phyloP scores from a whole-genome alignment of 129 eudicot species.

The Solidago caesia region DNA sequence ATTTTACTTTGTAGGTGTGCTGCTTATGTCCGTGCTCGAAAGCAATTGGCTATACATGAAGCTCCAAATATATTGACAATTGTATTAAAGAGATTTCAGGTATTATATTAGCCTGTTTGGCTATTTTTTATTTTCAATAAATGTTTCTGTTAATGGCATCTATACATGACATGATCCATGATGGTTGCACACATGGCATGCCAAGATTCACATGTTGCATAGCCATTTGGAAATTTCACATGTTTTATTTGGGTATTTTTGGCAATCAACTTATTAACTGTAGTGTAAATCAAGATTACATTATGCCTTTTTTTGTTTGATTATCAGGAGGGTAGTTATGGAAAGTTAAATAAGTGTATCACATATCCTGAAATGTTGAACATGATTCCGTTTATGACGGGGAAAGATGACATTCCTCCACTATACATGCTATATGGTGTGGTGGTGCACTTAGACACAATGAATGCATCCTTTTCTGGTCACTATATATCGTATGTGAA shows the following conservation, averaged over 20 bases:
- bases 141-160: background rate
- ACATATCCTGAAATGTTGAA: conserved; percentile 84
- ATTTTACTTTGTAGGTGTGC: conserved; percentile 54
- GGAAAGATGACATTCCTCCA: conserved; percentile 81
- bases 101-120: conserved; percentile 7
- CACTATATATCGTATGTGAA: conserved; percentile 87
- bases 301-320: background rate
- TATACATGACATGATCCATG: background rate
- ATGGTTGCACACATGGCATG: too few relatives aligned
- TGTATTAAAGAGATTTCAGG: conserved; percentile 97
- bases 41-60: conserved; percentile 82
- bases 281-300: background rate
- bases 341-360: conserved; percentile 82
- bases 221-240: too few relatives aligned
- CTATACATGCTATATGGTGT: conserved; percentile 89
- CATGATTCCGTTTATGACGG: conserved; percentile 92
- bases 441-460: conserved; percentile 83
- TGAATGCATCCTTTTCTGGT: conserved; percentile 94
- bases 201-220: too few relatives aligned
- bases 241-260: too few relatives aligned
- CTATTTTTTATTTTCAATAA: too few relatives aligned
- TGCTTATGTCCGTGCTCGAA: conserved; percentile 76
- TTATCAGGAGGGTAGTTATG: conserved; percentile 81
- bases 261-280: too few relatives aligned
- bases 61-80: conserved; percentile 93